Evolutionary conservation across 106 monocot species (phyloP), one percentile per base, ranked within the genome.

Genomic region (Dendrobium huoshanense): DNA sequence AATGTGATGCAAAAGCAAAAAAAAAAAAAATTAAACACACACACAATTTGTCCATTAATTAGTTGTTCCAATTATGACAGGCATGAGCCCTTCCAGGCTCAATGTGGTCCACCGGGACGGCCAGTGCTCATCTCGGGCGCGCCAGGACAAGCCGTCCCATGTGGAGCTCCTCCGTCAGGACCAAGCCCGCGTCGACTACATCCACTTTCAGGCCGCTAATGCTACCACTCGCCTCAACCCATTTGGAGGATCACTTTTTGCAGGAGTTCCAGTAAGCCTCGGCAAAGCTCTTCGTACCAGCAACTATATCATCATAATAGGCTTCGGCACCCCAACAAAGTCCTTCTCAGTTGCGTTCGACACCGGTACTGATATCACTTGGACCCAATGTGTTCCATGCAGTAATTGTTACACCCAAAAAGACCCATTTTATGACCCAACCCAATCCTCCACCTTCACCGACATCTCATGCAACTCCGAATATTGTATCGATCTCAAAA

Each of bases 301-400:
- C 0, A 77, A 77, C 77, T 82, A 82, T 67, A 31, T 77, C 33
- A 48, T 82, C 5, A 47, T 27, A 43, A 13, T 82, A 18, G 82
- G 77, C 0, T 48, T 82, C 48, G 82, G 82, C 17, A 82, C 77
- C 67, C 82, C 82, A 1, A 49, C 16, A 18, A 48, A 77, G 18
- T 1, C 58, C 4, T 77, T 48, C 25, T 55, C 83, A 15, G 59
- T 88, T 9, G 16, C 83, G 29, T 82, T 82, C 31, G 82, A 82
- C 82, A 82, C 82, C 1, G 82, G 82, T n/a, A 82, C 77, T 47
- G 82, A 82, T 75, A 22, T 82, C 13, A 82, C 82, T 20, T 82
- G 82, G 82, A 68, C 75, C 47, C 82, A 82, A 18, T 82, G 82
- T 56, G 55, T 59, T 5, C 82, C 82, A 0, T 82, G 82, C 48